These are phyloP conservation scores for Linnemannia schmuckeri DNA, from an alignment of 192 early-diverging fungal species.

Conservation along the genomic window DNA sequence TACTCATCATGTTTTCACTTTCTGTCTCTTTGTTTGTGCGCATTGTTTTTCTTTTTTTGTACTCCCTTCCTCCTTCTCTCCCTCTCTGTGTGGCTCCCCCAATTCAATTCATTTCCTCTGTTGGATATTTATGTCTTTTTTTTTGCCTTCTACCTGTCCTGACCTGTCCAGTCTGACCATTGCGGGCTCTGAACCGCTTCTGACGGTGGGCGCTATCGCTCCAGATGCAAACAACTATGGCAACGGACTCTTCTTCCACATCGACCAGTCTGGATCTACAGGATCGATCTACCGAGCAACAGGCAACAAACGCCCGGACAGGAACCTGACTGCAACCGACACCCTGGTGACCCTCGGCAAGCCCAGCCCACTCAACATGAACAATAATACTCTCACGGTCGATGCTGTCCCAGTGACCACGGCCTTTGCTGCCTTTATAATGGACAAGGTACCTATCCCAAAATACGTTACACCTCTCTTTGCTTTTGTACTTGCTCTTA, in stretches of 20 bases:
- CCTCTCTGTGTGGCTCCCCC: background rate
- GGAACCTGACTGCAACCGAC: constrained; percentile 37
- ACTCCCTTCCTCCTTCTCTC: background rate
- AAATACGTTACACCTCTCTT: background rate
- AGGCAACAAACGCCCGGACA: constrained; percentile 26
- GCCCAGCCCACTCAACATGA: constrained; percentile 24
- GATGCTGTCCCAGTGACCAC: constrained; percentile 34
- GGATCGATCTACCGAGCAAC: constrained; percentile 19
- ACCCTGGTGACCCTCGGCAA: constrained; percentile 17
- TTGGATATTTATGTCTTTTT: background rate
- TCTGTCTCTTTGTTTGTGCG: background rate
- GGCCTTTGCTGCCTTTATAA: constrained; percentile 37
- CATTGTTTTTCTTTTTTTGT: background rate
- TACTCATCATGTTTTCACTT: background rate
- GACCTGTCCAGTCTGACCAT: constrained; percentile 7
- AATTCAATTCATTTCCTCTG: background rate
- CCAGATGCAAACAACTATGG: constrained; percentile 29
- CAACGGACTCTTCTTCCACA: constrained; percentile 28
- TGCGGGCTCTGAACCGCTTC: constrained; percentile 41
- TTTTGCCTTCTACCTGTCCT: background rate
- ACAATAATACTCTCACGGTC: constrained; percentile 2
- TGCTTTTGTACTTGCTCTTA: background rate
- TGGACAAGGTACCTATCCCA: constrained; percentile 37
- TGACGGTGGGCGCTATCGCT: constrained; percentile 49
- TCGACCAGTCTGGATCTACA: constrained; percentile 32